These are phyloP conservation scores for Tetrahymena elliotti DNA, from an alignment of 73 alveolate genomes.

Conservation along the genomic window DNA sequence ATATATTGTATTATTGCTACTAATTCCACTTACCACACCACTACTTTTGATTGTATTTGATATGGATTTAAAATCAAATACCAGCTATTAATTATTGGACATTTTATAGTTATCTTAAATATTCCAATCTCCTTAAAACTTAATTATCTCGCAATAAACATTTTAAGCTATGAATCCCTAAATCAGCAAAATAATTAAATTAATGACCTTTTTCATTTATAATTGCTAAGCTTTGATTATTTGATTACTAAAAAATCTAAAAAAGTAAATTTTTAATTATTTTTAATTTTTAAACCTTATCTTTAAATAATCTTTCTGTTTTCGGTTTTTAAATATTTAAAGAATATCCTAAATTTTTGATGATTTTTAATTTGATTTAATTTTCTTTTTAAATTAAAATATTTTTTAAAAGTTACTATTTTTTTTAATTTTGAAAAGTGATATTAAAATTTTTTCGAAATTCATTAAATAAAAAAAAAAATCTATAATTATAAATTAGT, in stretches of 20 bases:
- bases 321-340: not conserved
- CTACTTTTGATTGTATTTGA: not conserved
- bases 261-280: not conserved
- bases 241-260: not conserved
- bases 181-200: not conserved
- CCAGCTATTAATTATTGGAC: not conserved
- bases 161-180: not conserved
- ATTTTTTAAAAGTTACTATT: no score
- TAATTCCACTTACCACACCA: not conserved
- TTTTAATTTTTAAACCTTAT: not conserved
- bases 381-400: no score
- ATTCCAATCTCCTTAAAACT: not conserved
- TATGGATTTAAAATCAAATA: not conserved
- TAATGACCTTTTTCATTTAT: not conserved
- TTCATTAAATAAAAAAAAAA: no score
- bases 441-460: no score
- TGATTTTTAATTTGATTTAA: no score
- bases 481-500: no score
- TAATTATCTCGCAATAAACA: not conserved
- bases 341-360: not conserved
- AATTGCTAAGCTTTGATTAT: not conserved
- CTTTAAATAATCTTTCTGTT: not conserved
- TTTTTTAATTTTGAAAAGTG: no score
- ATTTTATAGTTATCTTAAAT: not conserved
- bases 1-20: not conserved